These are phyloP conservation scores for Auriscalpium vulgare DNA, from an alignment of 768 basidiomycete genomes.

Conservation along the genomic window DNA sequence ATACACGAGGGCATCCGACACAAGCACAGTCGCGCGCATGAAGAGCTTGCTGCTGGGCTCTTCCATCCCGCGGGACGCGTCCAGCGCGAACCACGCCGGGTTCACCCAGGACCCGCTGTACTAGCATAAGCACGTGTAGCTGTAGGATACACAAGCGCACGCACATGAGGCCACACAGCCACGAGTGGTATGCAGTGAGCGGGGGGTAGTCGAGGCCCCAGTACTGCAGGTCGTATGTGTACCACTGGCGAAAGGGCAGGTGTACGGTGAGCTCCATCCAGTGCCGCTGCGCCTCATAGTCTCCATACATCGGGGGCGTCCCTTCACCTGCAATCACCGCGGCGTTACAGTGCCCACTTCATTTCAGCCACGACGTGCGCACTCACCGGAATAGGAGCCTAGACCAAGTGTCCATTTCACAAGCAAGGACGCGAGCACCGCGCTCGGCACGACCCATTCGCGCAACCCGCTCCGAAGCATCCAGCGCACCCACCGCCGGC, in stretches of 20 bases:
- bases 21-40: slow-evolving; percentile 74
- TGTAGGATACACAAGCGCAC: slow-evolving; percentile 20
- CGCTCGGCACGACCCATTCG: slow-evolving; percentile 48
- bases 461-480: slow-evolving; percentile 65
- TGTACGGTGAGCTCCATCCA: slow-evolving; percentile 92
- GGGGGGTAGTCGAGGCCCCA: slow-evolving; percentile 98
- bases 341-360: not conserved
- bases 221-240: slow-evolving; percentile 79
- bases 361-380: not conserved
- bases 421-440: slow-evolving; percentile 44
- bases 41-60: slow-evolving; percentile 56
- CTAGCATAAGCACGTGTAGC: not conserved
- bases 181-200: slow-evolving; percentile 83
- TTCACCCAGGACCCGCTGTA: slow-evolving; percentile 42
- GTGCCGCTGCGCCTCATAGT: slow-evolving; percentile 90
- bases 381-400: slow-evolving; percentile 77
- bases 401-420: slow-evolving; percentile 67
- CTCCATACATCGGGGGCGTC: slow-evolving; percentile 81
- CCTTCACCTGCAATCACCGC: slow-evolving; percentile 39
- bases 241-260: slow-evolving; percentile 73
- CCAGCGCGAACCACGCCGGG: slow-evolving; percentile 63
- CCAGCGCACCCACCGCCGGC: slow-evolving; percentile 65
- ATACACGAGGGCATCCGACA: slow-evolving; percentile 64
- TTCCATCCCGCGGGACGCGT: slow-evolving; percentile 66
- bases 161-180: slow-evolving; percentile 71